Conservation (phyloP, 257 asterid species). For the Solanum pinnatisectum region DNA sequence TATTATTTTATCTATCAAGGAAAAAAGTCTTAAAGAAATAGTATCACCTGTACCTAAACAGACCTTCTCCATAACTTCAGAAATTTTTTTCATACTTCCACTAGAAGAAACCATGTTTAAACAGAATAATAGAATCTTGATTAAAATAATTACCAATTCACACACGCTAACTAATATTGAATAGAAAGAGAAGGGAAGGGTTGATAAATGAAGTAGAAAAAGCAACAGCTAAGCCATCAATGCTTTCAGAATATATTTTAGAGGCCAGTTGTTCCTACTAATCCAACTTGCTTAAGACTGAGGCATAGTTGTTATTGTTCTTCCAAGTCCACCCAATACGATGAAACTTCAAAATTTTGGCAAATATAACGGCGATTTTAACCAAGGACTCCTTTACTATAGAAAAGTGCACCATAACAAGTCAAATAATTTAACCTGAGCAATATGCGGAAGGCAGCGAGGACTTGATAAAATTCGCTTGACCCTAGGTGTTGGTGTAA, state of each 20-base stretch:
- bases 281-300: background rate
- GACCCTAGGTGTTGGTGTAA: constrained; percentile 96
- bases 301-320: background rate
- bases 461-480: constrained; percentile 88
- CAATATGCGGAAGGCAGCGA: constrained; percentile 91
- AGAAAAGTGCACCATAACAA: background rate
- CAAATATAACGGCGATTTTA: background rate
- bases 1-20: background rate
- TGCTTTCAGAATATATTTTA: background rate
- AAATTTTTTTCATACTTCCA: background rate
- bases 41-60: background rate
- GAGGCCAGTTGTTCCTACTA: background rate
- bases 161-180: background rate
- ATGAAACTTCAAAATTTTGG: background rate
- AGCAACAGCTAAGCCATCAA: background rate
- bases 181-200: background rate
- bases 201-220: background rate
- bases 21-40: background rate
- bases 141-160: background rate
- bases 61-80: background rate
- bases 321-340: background rate
- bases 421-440: constrained; percentile 51
- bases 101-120: background rate
- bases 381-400: background rate
- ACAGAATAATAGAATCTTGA: background rate